Evolutionary conservation across 2,329 filamentous ascomycete genomes (phyloP), one percentile per base, ranked within the genome.

Genomic region (Phialophora verrucosa): DNA sequence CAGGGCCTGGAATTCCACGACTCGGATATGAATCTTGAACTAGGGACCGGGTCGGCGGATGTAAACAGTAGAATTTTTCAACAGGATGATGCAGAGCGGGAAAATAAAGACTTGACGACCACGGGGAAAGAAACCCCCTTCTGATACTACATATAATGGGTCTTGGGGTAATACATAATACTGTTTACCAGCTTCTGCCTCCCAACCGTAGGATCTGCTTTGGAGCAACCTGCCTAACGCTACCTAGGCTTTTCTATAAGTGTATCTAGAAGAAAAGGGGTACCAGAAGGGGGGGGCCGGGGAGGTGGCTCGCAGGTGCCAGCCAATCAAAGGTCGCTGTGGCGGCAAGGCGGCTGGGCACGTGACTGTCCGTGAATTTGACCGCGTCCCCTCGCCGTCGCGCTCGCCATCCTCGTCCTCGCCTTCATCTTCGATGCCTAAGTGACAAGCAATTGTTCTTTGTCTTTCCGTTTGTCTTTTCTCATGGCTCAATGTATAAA

Each of bases 391-490:
- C 23, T 25, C 29, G 53, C 53, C 27, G 17, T 29, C 44, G 44
- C 44, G 23, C 17, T 35, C 29, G 53, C 27, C 27, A 11, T 29
- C 12, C 12, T 27, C 44, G n/a, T 25, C n/a, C 4, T 20, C 11
- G 12, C 17, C 42, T 5, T 50, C n/a, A 20, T 10, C 49, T 20
- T 25, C 23, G 25, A 51, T 5, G 20, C 8, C 49, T 10, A 8
- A 51, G 20, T 17, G 20, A 29, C 49, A 51, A 23, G 14, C 25
- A 23, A 17, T 51, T 23, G 20, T 4, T 51, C 74, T 76, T 82
- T 76, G 84, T 80, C 75, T 73, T 72, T 69, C 27, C 14, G 17
- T 55, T 63, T 27, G 38, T 55, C 38, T 27, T 59, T 38, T 55
- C 59, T 47, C 50, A 64, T 70, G 62, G 49, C 61, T 67, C 66